Evolutionary conservation across 768 basidiomycete species (phyloP), one percentile per base, ranked within the genome.

Genomic region (Phylloporus sp.): DNA sequence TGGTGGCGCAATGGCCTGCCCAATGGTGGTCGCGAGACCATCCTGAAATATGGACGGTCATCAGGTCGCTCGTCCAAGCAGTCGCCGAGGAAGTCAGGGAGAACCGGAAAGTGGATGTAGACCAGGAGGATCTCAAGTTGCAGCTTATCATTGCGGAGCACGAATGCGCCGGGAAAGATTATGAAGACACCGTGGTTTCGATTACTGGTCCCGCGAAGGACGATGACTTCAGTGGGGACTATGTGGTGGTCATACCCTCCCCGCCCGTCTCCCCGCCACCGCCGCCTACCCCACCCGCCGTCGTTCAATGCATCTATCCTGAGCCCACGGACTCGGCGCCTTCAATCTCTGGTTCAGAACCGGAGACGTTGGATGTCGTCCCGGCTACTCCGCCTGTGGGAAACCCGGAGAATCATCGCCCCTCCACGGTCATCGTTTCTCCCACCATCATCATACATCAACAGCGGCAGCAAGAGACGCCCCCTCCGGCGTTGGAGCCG

Each of bases 21-120:
- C 78, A 78, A 57, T 80, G 79, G 76, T 88, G 86, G 84, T 75
- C 77, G 24, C 76, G 75, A 46, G 81, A 86, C 57, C 83, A 83
- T 63, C 66, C 74, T 5, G 86, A 86, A 69, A 75, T 85, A 59
- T 76, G 74, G 65, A 72, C 78, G 45, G 73, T 86, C 38, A 76
- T 86, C 29, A 75, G 76, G 39, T 76, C 78, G 29, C 81, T 84
- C 64, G 76, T 80, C 29, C 72, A 78, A 52, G 76, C 84, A 32
- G 68, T 89, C 27, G 82, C 76, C 15, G 86, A 86, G 61, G 85
- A 88, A 66, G 73, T 88, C 45, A 73, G 76, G 44, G 80, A 77
- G 59, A 75, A 77, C 47, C 71, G 72, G 53, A 64, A 62, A 63
- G 72, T 70, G 54, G 72, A 67, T 54, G 69, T 59, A 18, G 57